Evolutionary conservation across 73 alveolate species (phyloP).

Genomic region (Stentor roeselii): DNA sequence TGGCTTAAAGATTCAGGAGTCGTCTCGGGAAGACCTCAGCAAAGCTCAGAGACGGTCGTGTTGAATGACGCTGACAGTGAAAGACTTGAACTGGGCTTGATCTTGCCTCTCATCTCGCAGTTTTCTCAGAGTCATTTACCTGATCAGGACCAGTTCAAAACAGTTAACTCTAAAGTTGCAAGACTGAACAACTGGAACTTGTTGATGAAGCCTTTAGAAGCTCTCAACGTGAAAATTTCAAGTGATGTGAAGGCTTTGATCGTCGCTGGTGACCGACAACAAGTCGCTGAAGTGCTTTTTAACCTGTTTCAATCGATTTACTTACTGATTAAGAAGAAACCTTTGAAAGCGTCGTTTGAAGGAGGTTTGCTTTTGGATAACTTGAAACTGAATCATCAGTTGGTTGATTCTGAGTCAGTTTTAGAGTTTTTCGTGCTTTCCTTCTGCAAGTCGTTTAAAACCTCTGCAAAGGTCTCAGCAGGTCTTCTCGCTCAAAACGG

Average conservation of each 20-base stretch:
- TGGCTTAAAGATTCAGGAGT: background rate
- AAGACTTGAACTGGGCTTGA: background rate
- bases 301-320: background rate
- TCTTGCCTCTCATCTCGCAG: background rate
- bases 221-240: slow-evolving; percentile 38
- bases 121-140: background rate
- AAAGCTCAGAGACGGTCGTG: background rate
- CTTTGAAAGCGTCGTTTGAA: background rate
- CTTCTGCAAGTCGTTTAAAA: slow-evolving; percentile 43
- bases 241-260: slow-evolving; percentile 51
- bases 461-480: slow-evolving; percentile 66
- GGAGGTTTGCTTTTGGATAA: background rate
- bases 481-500: slow-evolving; percentile 63
- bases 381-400: slow-evolving; percentile 29
- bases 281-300: background rate
- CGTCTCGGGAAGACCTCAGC: background rate
- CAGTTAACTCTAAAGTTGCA: background rate
- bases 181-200: slow-evolving; percentile 23
- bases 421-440: slow-evolving; percentile 57
- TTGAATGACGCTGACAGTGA: background rate
- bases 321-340: background rate
- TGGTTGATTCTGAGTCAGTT: slow-evolving; percentile 42
- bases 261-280: slow-evolving; percentile 54
- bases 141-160: background rate
- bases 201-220: background rate